Evolutionary conservation across 2,329 filamentous ascomycete genomes (phyloP), one percentile per base, ranked within the genome.

Genomic region (Colletotrichum sp.): DNA sequence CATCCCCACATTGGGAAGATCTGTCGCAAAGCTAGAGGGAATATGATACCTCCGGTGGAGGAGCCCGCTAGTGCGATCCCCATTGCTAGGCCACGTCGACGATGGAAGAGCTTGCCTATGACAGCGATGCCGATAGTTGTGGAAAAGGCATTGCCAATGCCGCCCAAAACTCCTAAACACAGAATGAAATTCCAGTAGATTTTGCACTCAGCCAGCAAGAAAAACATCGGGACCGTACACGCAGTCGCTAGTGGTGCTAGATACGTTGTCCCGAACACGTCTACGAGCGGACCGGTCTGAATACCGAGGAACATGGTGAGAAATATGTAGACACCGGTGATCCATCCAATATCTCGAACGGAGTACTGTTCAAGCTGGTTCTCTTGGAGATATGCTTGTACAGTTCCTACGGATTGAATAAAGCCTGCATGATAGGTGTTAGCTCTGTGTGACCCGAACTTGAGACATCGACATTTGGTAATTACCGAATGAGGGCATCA

Each of bases 131-230:
- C 79, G 0, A 86, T 83, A 6, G 83, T 80, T 71, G 85, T 85
- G 3, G 85, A 76, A 28, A 85, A 79, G 9, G 87, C 85, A 21
- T 81, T 83, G 1, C 87, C 87, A 4, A 88, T 70, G 3, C 88
- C 87, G 8, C 86, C 82, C 52, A 86, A 85, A 2, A 87, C 67
- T 5, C 88, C 86, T 13, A 88, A 82, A 0, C 83, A 81, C 4
- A 89, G 81, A 39, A 89, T 80, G 34, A 89, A 89, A 8, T 89
- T 87, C 87, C 86, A 89, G 79, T 89, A 89, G 18, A 78, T 71
- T 18, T 79, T 80, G 77, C 88, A 89, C 70, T 89, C 81, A 0
- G 86, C 88, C 39, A 90, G 83, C 4, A 89, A 77, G 10, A 89
- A 82, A 67, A 88, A 86, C 65, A 84, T 86, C 8, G 81, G 77